Evolutionary conservation across 768 basidiomycete species (phyloP), one percentile per base, ranked within the genome.

Genomic region (Lentinus brumalis): DNA sequence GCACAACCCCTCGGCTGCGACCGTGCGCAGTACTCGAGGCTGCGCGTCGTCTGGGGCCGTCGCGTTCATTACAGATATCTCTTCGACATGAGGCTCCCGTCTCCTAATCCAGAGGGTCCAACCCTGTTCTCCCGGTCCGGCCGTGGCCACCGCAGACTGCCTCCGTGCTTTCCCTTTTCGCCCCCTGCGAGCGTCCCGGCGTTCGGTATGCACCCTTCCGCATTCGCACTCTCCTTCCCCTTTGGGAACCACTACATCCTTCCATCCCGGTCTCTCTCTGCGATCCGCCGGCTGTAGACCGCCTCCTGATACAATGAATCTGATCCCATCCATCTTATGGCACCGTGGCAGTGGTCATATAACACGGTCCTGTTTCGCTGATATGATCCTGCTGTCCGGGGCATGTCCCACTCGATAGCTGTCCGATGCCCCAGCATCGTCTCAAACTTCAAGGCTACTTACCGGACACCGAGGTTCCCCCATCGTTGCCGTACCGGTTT

Each of bases 51-150:
- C n/a, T n/a, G n/a, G n/a, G n/a, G n/a, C n/a, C n/a, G n/a, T n/a
- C 32, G 32, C 32, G 35, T 14, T 56, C 54, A 56, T 47, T 47
- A 38, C 44, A 56, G 54, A 56, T 47, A 46, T 29, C 32, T 31
- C 45, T 47, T 46, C 54, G 54, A 47, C 54, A 56, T 46, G 54
- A 56, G 54, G 54, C 31, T 44, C 44, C 32, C 54, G 42, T 42
- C 32, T 31, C 54, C 42, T 44, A 16, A 35, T 35, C 5, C 32
- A 16, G 32, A 7, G n/a, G n/a, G 32, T 38, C 46, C 15, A 29
- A 50, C 7, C 38, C 29, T 18, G 40, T 39, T 40, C 21, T 38
- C 56, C 56, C 49, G 49, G 47, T 57, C 49, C 49, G 38, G 56
- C n/a, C n/a, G n/a, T n/a, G n/a, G n/a, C n/a, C n/a, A n/a, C n/a